Base-by-base conservation (phyloP, 768 basidiomycete genomes). In the Boletus vinaceobasis region DNA sequence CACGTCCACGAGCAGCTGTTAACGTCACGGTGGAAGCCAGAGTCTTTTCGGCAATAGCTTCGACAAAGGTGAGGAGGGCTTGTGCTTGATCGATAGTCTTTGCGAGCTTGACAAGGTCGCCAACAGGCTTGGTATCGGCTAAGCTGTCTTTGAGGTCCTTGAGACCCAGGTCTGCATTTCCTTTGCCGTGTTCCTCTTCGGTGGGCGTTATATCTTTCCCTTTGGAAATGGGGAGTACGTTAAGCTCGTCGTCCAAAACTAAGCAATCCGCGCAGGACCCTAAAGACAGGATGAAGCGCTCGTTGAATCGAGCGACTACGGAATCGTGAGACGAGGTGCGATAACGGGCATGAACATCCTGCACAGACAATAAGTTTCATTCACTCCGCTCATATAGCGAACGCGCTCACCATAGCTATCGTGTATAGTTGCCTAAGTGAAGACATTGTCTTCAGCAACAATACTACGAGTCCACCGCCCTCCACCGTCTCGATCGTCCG, bases 401-500 rank as follows among this genome's bases (percentile, higher is more conserved):
- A 51, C n/a, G 32, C 26, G 65, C 73, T 40, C 57, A 80, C 81
- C 84, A 85, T 86, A 14, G 90, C 85, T 92, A 98, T 91, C 13
- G 87, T 86, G 68, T 98, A 98, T 19, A 98, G 73, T 70, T 96
- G 94, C 69, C 84, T 82, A 57, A 98, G 75, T 46, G 92, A 95
- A 21, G 86, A 82, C 97, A 99, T 98, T 1, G 93, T 96, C 74
- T 96, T 95, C 17, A 99, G 76, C 46, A 99, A 75, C 26, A 98
- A 73, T 3, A 98, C 88, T 2, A 99, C 84, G 29, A 93, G 66
- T 0, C 91, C 91, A 26, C 97, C 97, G 14, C 97, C 97, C 67
- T 98, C 93, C 1, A 99, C 96, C 0, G 97, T 99, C 75, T 99
- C 97, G 48, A 98, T 93, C 14, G 97, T 98, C 56, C 96, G 79